Evolutionary conservation across 1,139 yeast species (phyloP).

Genomic region (Candida sanyaensis): DNA sequence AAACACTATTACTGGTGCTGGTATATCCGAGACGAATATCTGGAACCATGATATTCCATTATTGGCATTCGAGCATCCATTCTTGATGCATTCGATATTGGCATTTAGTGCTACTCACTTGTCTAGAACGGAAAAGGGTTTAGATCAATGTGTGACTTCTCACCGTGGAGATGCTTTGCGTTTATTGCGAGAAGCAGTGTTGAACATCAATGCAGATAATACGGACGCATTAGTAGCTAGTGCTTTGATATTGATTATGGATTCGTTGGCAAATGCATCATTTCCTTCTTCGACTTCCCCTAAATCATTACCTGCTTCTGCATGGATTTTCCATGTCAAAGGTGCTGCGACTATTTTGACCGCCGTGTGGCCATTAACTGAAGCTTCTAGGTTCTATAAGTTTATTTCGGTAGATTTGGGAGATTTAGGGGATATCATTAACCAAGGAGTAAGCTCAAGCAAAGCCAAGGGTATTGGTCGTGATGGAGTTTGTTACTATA

Average conservation of each 20-base stretch:
- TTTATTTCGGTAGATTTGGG: conserved; percentile 78
- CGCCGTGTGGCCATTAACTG: conserved; percentile 92
- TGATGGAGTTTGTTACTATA: conserved; percentile 33
- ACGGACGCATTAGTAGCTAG: conserved; percentile 94
- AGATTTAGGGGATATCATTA: conserved; percentile 80
- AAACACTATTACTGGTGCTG: conserved; percentile 86
- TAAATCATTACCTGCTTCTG: conserved; percentile 81
- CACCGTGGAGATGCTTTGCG: conserved; percentile 88
- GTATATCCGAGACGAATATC: conserved; percentile 81
- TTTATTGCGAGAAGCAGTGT: conserved; percentile 78
- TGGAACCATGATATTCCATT: conserved; percentile 90
- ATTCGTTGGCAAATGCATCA: conserved; percentile 90
- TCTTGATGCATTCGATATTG: conserved; percentile 85
- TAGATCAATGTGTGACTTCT: conserved; percentile 80
- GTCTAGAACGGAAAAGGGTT: conserved; percentile 71
- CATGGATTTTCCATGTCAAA: conserved; percentile 96
- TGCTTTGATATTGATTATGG: conserved; percentile 86
- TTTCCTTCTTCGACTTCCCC: conserved; percentile 63
- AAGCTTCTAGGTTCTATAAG: conserved; percentile 70
- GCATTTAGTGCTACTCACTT: conserved; percentile 93
- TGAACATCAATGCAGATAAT: conserved; percentile 78
- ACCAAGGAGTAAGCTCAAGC: conserved; percentile 39
- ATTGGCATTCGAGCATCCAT: conserved; percentile 85
- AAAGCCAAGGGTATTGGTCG: conserved; percentile 12
- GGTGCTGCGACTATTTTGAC: conserved; percentile 95